Evolutionary conservation across 176 grass and related monocot genomes (phyloP).

Genomic region (Hyparrhenia diplandra): DNA sequence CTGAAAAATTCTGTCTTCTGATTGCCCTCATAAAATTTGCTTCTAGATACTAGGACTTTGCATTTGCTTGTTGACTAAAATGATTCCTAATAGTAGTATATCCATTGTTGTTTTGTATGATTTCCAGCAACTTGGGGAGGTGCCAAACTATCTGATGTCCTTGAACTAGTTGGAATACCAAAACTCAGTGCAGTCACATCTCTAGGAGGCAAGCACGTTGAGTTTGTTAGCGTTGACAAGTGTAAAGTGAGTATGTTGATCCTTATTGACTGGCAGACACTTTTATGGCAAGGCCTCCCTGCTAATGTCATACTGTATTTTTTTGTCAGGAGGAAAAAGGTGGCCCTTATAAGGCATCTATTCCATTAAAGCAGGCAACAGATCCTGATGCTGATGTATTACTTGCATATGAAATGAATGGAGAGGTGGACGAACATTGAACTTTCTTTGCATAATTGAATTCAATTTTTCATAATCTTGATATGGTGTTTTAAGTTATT

Average conservation of each 20-base stretch:
- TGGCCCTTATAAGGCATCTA: constrained; percentile 96
- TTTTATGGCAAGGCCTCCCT: background rate
- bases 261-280: background rate
- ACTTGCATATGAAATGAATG: constrained; percentile 99
- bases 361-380: constrained; percentile 79
- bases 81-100: background rate
- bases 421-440: constrained; percentile 55
- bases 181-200: constrained; percentile 59
- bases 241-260: constrained; percentile 76
- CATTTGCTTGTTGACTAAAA: background rate
- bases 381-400: constrained; percentile 96
- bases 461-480: background rate
- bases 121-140: constrained; percentile 90
- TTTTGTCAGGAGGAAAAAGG: constrained; percentile 86
- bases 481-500: constrained; percentile 7
- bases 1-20: background rate
- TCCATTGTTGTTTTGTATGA: constrained; percentile 5
- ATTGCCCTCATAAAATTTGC: background rate
- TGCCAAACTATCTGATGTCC: constrained; percentile 76
- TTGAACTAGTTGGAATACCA: constrained; percentile 69
- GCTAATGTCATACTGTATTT: background rate
- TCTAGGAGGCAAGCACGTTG: constrained; percentile 84
- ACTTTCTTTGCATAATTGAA: constrained; percentile 8
- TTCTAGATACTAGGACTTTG: background rate
- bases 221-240: constrained; percentile 82